phyloP scores from a whole-genome alignment of 768 basidiomycete genomes.

The Calocybe gangraenosa region DNA sequence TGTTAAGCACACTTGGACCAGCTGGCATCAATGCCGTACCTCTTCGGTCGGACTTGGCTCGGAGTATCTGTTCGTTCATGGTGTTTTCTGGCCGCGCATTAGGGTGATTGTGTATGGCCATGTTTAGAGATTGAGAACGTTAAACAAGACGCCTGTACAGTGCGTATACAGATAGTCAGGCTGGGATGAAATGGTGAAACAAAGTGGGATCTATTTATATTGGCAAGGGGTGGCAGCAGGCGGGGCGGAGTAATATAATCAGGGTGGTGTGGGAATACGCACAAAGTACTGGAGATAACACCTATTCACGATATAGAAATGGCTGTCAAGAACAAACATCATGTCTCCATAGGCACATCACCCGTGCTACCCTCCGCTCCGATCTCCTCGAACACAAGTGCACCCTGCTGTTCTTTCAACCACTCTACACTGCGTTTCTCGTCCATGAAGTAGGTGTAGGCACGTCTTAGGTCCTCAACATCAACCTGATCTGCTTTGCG shows the following conservation, averaged over 20 bases:
- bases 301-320: too few species aligned
- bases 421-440: conserved; percentile 91
- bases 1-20: not conserved
- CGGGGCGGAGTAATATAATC: too few species aligned
- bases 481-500: conserved; percentile 80
- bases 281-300: too few species aligned
- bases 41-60: not conserved
- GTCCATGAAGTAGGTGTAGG: conserved; percentile 89
- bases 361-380: conserved; percentile 24
- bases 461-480: conserved; percentile 78
- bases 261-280: too few species aligned
- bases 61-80: not conserved
- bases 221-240: too few species aligned
- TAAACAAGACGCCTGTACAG: too few species aligned
- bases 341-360: conserved; percentile 29
- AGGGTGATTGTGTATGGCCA: too few species aligned
- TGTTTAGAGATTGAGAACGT: too few species aligned
- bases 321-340: not conserved
- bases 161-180: too few species aligned
- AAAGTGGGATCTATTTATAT: too few species aligned
- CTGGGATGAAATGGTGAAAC: too few species aligned
- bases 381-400: conserved; percentile 72
- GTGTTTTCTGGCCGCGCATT: too few species aligned
- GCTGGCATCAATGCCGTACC: not conserved
- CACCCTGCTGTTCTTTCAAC: conserved; percentile 80